Conservation (phyloP, 306 rosid genomes). For the Phaseolus lunatus region DNA sequence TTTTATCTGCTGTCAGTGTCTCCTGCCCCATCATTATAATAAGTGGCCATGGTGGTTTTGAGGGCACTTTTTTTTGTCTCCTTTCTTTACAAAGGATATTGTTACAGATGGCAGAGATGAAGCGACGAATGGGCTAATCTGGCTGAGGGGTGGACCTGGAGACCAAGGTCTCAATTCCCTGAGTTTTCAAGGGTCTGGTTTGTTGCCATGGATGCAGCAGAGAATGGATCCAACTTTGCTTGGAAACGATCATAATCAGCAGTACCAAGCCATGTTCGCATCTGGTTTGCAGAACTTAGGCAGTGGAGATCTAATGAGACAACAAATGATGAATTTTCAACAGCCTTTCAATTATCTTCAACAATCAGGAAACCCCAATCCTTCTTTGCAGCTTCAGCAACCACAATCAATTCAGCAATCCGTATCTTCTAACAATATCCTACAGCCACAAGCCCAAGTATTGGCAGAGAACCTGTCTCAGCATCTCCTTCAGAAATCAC, state of each 20-base stretch:
- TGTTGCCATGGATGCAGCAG: constrained; percentile 89
- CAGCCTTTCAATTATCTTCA: constrained; percentile 76
- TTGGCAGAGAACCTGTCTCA: constrained; percentile 65
- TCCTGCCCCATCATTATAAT: constrained; percentile 15
- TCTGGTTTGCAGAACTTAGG: constrained; percentile 74
- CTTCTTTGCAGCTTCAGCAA: constrained; percentile 73
- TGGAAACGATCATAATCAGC: constrained; percentile 73
- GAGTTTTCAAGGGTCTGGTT: constrained; percentile 72
- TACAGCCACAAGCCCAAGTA: constrained; percentile 65
- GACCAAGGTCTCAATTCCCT: constrained; percentile 71
- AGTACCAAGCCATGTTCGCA: constrained; percentile 80
- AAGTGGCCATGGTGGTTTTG: constrained; percentile 43
- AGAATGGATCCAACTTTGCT: constrained; percentile 69
- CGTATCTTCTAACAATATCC: constrained; percentile 56
- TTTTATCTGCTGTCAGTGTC: constrained; percentile 8
- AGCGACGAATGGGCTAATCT: constrained; percentile 74
- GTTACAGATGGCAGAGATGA: constrained; percentile 80
- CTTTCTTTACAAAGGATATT: constrained; percentile 43
- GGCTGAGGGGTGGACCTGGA: constrained; percentile 75
- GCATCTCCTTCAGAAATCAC: constrained; percentile 65
- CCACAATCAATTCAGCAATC: constrained; percentile 69
- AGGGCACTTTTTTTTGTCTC: constrained; percentile 39
- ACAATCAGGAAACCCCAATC: constrained; percentile 63
- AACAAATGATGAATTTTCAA: constrained; percentile 78
- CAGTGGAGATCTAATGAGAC: constrained; percentile 71